Base-by-base conservation (phyloP, 257 asterid species). In the Salvia miltiorrhiza region DNA sequence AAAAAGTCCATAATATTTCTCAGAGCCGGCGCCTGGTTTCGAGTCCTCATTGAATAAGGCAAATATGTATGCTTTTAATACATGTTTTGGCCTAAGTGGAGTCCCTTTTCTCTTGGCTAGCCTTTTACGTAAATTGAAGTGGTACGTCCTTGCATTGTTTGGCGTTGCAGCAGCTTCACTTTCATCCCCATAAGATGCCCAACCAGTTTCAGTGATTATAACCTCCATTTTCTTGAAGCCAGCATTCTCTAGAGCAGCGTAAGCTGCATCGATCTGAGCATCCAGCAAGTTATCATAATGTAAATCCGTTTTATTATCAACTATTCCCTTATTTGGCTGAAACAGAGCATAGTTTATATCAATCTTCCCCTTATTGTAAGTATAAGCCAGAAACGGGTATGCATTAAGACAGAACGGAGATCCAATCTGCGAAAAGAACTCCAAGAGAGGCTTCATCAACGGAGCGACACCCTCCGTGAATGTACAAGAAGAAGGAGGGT, bases 181-280 rank as follows among this genome's bases (percentile, higher is more conserved):
- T 70, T 85, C 86, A 64, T 83, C 99, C 28, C 99, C 99, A 52
- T 64, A 82, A 65, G 99, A 94, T 70, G 99, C 97, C 99, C 99
- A 94, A 28, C 99, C 99, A 0, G 99, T 94, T 78, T 94, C 99
- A 0, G 99, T 91, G 48, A 94, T 76, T 48, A 94, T 85, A 59
- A 94, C 95, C 69, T 94, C 98, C 97, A 94, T 91, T 53, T 85
- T 84, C 35, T 68, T 73, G 70, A 73, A 85, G 7, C 98, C 97
- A 3, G 92, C 95, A 57, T 80, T 79, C 61, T 91, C 97, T 70
- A 94, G 63, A 19, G 99, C 99, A 43, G 82, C 97, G 78, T 91
- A 94, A 45, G 97, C 94, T 20, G 99, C 95, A 73, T 94, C 98
- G 44, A 94, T 88, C 79, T 89, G 99, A 68, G 99, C 99, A 71